Conservation (phyloP, 371 early-diverging fungal species). For the Lichtheimia ornata region DNA sequence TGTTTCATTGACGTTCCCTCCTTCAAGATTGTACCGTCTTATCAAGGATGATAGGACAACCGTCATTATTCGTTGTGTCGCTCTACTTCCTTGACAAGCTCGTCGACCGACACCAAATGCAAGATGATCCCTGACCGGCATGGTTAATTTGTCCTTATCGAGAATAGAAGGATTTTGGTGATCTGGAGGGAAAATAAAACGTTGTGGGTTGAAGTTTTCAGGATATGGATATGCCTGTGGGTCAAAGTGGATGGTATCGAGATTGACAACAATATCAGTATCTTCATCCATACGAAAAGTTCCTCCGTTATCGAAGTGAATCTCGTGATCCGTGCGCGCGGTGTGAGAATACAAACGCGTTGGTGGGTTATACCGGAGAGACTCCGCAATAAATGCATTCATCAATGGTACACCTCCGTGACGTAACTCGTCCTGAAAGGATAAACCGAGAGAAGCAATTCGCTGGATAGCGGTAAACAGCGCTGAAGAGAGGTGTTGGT, state of each 20-base stretch:
- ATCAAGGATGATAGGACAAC: not conserved
- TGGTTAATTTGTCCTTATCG: constrained; percentile 6
- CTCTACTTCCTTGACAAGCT: constrained; percentile 14
- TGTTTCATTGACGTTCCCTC: constrained; percentile 6
- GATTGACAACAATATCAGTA: constrained; percentile 30
- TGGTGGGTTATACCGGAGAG: constrained; percentile 38
- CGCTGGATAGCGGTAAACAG: constrained; percentile 42
- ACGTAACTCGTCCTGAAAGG: constrained; percentile 6
- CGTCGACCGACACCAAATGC: constrained; percentile 24
- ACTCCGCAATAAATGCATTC: constrained; percentile 35
- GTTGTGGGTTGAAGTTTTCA: constrained; percentile 11
- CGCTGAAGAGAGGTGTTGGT: constrained; percentile 30
- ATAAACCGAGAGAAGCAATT: constrained; percentile 31
- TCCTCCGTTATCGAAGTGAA: constrained; percentile 9
- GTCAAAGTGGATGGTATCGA: constrained; percentile 40
- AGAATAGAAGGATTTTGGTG: not conserved
- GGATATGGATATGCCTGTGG: constrained; percentile 11
- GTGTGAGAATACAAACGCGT: constrained; percentile 26
- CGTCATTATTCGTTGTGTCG: constrained; percentile 10
- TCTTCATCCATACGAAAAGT: constrained; percentile 35
- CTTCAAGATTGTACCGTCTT: constrained; percentile 4
- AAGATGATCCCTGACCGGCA: constrained; percentile 4
- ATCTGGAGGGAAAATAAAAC: constrained; percentile 7
- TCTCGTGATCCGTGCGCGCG: constrained; percentile 36
- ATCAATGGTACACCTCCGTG: constrained; percentile 14